phyloP scores from a whole-genome alignment of 1,139 yeast genomes.

The Geotrichum carabidarum region DNA sequence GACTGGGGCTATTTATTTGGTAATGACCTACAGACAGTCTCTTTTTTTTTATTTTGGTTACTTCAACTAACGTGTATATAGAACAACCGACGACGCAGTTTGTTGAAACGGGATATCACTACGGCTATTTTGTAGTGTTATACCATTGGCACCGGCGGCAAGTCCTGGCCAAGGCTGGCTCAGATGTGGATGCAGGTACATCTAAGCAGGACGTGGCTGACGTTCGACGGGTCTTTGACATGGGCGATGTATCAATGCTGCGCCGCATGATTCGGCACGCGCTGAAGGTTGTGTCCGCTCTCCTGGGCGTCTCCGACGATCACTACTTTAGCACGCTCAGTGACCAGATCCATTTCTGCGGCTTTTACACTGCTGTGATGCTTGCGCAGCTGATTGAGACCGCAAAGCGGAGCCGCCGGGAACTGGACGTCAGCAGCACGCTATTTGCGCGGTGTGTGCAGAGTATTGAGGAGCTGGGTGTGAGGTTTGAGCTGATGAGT shows the following conservation, averaged over 20 bases:
- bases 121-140: constrained; percentile 52
- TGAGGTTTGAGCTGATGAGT: constrained; percentile 9
- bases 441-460: constrained; percentile 14
- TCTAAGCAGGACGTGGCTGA: constrained; percentile 12
- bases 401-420: constrained; percentile 12
- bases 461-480: constrained; percentile 6
- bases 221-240: constrained; percentile 17
- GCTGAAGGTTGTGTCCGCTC: constrained; percentile 43
- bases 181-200: constrained; percentile 1
- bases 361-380: constrained; percentile 49
- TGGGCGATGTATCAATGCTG: constrained; percentile 20
- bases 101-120: constrained; percentile 68
- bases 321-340: constrained; percentile 54
- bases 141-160: constrained; percentile 36
- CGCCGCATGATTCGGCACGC: constrained; percentile 38
- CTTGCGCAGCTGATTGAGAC: constrained; percentile 37
- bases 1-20: constrained; percentile 65
- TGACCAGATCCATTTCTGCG: constrained; percentile 61
- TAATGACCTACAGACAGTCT: neutral
- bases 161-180: neutral
- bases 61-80: neutral
- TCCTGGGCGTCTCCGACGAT: constrained; percentile 49
- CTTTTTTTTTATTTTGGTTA: neutral
- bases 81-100: constrained; percentile 72
- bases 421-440: constrained; percentile 14